A percentile compares a stretch with the other conserved stretches of the same genome.
These are phyloP conservation scores for Geotrichum macrosporum DNA, from an alignment of 1,139 yeast genomes.

Conservation along the genomic window DNA sequence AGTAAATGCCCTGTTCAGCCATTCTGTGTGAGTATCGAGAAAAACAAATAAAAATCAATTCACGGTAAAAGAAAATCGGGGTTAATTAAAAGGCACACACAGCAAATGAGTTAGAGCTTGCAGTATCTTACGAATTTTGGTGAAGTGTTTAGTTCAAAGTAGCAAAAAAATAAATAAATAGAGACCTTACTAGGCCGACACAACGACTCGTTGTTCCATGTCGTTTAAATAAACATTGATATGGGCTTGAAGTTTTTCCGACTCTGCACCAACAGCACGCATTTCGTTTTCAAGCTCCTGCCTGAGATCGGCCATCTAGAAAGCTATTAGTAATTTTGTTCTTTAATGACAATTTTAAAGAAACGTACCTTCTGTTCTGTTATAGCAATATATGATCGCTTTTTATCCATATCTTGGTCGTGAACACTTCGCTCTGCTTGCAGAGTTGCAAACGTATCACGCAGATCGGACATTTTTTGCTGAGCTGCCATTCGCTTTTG, in stretches of 20 bases:
- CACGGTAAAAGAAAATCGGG: no score
- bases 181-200: no score
- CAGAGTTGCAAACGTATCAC: constrained; percentile 47
- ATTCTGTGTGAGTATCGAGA: no score
- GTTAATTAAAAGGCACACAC: no score
- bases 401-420: constrained; percentile 50
- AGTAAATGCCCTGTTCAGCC: no score
- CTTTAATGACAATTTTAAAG: no score
- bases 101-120: no score
- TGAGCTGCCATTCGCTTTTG: constrained; percentile 47
- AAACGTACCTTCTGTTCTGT: constrained; percentile 43
- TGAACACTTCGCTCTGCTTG: constrained; percentile 49
- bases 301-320: constrained; percentile 43
- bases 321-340: no score
- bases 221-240: constrained; percentile 48
- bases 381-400: constrained; percentile 46
- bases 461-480: constrained; percentile 45
- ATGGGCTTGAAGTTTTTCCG: constrained; percentile 53
- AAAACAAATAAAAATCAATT: no score
- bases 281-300: constrained; percentile 52
- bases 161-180: no score
- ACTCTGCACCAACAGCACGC: constrained; percentile 51
- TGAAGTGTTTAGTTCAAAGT: no score
- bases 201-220: constrained; percentile 41
- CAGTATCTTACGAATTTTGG: no score